Evolutionary conservation across 2,329 filamentous ascomycete species (phyloP), one percentile per base, ranked within the genome.

Genomic region (Aspergillus costaricaensis): DNA sequence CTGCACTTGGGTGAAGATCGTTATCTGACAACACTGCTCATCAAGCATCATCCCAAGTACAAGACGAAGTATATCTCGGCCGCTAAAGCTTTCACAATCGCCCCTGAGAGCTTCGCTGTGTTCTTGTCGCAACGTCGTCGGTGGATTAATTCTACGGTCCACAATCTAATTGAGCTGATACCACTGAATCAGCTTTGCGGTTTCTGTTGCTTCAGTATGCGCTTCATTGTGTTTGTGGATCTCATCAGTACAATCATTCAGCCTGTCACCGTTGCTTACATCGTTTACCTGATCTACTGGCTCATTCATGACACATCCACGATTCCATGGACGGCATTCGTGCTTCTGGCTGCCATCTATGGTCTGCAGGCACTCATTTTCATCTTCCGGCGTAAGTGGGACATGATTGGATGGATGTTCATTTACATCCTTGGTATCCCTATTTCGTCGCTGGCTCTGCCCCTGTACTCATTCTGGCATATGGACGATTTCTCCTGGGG

Each of bases 401-500:
- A 99, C 76, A 98, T 98, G 94, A 90, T 99, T 68, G 95, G 94
- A 38, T 99, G 95, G 95, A 97, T 99, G 93, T 89, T 99, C 68
- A 87, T 99, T 64, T 99, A 99, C 77, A 86, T 99, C 61, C 65
- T 95, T 30, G 94, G 95, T 57, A 90, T 96, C 63, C 94, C 94
- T 0, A 86, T 99, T 65, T 99, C 96, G 83, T 89, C 91, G 47
- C 92, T 96, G 65, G 92, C 86, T 60, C 84, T 99, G 48, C 95
- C 95, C 0, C 81, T 99, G 27, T 98, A 98, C 77, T 85, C 94
- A 53, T 99, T 99, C 85, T 99, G 95, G 95, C 86, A 97, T 80
- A 98, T 98, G 95, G 95, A 99, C 77, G 95, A 99, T 80, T 99
- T 99, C 86, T 91, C 90, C 70, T 99, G 95, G 95, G 95, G 95